A percentile compares a stretch with the other conserved stretches of the same genome.
phyloP scores from a whole-genome alignment of 2,329 filamentous ascomycete species.

The Clarireedia homoeocarpa region DNA sequence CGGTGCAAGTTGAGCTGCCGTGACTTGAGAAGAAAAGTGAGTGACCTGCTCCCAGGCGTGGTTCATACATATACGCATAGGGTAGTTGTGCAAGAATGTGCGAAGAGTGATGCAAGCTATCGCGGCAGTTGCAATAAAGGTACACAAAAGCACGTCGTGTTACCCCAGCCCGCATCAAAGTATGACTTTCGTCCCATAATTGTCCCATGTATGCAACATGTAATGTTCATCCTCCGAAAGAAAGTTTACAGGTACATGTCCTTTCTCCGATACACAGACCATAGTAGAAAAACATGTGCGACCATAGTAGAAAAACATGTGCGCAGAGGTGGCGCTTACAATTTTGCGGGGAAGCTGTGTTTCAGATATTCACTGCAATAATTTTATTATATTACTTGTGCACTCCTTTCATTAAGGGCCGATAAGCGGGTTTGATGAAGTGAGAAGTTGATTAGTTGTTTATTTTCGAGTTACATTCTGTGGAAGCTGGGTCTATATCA shows the following conservation, averaged over 20 bases:
- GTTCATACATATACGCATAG: background rate
- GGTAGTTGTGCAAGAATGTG: background rate
- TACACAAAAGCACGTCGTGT: background rate
- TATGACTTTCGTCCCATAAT: too few species aligned
- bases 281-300: background rate
- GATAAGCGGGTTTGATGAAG: background rate
- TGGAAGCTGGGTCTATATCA: background rate
- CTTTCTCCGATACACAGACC: background rate
- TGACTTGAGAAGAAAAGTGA: too few species aligned
- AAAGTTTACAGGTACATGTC: background rate
- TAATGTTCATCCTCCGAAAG: background rate
- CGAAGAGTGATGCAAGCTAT: background rate
- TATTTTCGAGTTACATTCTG: background rate
- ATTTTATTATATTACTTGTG: background rate
- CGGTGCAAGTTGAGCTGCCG: too few species aligned
- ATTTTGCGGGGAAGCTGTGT: conserved; percentile 7
- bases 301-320: background rate
- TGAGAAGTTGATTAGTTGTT: background rate
- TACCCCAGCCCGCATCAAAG: background rate
- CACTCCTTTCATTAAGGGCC: background rate
- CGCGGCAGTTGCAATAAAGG: background rate
- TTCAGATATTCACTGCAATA: background rate
- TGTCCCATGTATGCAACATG: too few species aligned
- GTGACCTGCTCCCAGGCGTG: too few species aligned
- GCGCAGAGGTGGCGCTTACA: background rate